A percentile compares a stretch with the other conserved stretches of the same genome.
Evolutionary conservation across 2,329 filamentous ascomycete genomes (phyloP).

Genomic region (Didymella pomorum): DNA sequence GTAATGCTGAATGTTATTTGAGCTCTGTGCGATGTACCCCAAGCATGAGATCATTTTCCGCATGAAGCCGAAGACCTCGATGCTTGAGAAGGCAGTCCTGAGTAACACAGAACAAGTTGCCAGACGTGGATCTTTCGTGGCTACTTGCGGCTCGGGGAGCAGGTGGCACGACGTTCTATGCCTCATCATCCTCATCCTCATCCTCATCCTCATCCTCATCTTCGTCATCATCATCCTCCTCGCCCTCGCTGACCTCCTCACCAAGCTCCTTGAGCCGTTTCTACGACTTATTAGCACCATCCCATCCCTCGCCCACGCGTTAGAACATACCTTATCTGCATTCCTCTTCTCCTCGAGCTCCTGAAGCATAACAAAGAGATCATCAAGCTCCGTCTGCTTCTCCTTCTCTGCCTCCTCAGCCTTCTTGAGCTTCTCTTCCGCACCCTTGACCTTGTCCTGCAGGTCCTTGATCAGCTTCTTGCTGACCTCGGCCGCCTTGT

Average conservation of each 20-base stretch:
- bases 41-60: too few species aligned
- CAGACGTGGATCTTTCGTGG: neutral
- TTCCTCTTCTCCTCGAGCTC: slow-evolving; percentile 57
- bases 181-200: slow-evolving; percentile 3
- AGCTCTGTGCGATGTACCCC: too few species aligned
- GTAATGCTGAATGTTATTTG: neutral
- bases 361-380: slow-evolving; percentile 57
- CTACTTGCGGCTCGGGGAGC: neutral
- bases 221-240: slow-evolving; percentile 51
- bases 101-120: neutral
- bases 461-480: slow-evolving; percentile 53
- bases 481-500: slow-evolving; percentile 52
- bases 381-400: slow-evolving; percentile 58
- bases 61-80: neutral
- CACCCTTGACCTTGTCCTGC: slow-evolving; percentile 43
- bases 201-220: slow-evolving; percentile 38
- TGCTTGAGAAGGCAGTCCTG: neutral
- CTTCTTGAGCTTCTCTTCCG: slow-evolving; percentile 47
- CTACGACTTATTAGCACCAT: slow-evolving; percentile 38
- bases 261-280: slow-evolving; percentile 58
- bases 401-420: slow-evolving; percentile 48
- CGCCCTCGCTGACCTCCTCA: slow-evolving; percentile 53
- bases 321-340: slow-evolving; percentile 46
- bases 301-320: rapidly evolving
- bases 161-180: neutral